Evolutionary conservation across 129 eudicot genomes (phyloP), one percentile per base, ranked within the genome.

Genomic region (Centaurea solstitialis): DNA sequence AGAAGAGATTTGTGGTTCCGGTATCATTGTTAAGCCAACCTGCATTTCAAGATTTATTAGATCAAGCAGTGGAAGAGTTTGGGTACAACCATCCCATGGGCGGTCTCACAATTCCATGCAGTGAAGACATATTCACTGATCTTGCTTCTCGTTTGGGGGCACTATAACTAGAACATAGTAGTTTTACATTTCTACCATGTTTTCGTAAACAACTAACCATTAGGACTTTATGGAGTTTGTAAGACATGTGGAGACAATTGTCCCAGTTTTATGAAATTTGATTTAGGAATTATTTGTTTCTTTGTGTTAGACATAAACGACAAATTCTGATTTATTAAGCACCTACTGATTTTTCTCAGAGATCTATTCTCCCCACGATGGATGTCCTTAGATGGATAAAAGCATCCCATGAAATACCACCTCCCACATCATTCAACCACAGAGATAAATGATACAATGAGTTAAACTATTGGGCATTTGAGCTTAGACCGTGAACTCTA

Each of bases 21-120:
- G 21, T 53, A 17, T 53, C 62, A 53, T 53, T 53, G 21, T 53
- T 53, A 53, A 53, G 62, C 62, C 62, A 15, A 2, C 21, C 62
- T 53, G 21, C 21, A 17, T 53, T 53, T 53, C 62, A 53, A 53
- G 62, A 53, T 15, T 53, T 53, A 53, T 53, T 53, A 53, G 4
- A 1, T 15, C 62, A 47, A 18, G 65, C 65, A 5, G 65, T 5
- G 65, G 65, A 57, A 57, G 91, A 88, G 72, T 88, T 81, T 30
- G 88, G 88, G 23, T 88, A 80, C 62, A 13, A 80, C 59, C 90
- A 84, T 75, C 91, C 85, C 4, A 84, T 81, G 86, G 91, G 88
- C 18, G 79, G 79, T 41, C 79, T 75, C 43, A 75, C 79, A 6
- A 75, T 75, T 50, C 79, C 70, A 24, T 68, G 72, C 72, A 71